Evolutionary conservation across 805 yeast genomes (phyloP).

Genomic region (Cyberlindnera samutprakarnensis): DNA sequence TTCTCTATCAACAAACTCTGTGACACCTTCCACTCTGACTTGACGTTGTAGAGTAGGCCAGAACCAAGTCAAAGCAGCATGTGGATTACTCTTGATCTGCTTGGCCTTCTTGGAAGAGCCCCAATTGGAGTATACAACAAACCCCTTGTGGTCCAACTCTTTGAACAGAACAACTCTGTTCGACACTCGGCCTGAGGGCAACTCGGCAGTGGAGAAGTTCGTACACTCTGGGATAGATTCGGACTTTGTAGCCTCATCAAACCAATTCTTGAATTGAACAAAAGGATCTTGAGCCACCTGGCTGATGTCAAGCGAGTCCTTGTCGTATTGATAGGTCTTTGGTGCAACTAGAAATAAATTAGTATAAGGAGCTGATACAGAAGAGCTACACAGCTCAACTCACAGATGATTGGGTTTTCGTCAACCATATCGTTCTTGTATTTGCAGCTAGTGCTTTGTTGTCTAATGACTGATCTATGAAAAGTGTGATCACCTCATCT

Average conservation of each 20-base stretch:
- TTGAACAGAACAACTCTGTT: slow-evolving; percentile 80
- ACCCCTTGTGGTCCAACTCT: slow-evolving; percentile 80
- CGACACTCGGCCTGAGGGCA: slow-evolving; percentile 88
- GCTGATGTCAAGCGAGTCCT: slow-evolving; percentile 46
- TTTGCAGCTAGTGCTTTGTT: no score
- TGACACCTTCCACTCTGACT: slow-evolving; percentile 83
- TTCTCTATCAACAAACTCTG: slow-evolving; percentile 66
- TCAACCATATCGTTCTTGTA: no score
- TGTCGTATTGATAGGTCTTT: slow-evolving; percentile 79
- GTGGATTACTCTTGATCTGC: slow-evolving; percentile 65
- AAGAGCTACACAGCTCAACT: no score
- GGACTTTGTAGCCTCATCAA: slow-evolving; percentile 53
- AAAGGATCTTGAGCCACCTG: slow-evolving; percentile 59
- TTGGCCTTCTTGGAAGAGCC: slow-evolving; percentile 71
- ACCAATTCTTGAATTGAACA: slow-evolving; percentile 79
- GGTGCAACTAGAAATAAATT: slow-evolving; percentile 82
- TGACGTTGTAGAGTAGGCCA: slow-evolving; percentile 91
- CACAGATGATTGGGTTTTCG: slow-evolving; percentile 20
- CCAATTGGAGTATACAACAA: slow-evolving; percentile 90
- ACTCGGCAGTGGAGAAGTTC: slow-evolving; percentile 80
- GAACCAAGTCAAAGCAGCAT: slow-evolving; percentile 80
- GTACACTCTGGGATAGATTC: slow-evolving; percentile 74
- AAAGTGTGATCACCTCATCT: no score
- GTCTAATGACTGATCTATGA: no score
- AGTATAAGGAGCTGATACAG: no score